Percentiles rank a stretch among this genome's conserved stretches.
Evolutionary conservation across 495 filamentous ascomycete species (phyloP).

Genomic region (Ramalina intermedia): DNA sequence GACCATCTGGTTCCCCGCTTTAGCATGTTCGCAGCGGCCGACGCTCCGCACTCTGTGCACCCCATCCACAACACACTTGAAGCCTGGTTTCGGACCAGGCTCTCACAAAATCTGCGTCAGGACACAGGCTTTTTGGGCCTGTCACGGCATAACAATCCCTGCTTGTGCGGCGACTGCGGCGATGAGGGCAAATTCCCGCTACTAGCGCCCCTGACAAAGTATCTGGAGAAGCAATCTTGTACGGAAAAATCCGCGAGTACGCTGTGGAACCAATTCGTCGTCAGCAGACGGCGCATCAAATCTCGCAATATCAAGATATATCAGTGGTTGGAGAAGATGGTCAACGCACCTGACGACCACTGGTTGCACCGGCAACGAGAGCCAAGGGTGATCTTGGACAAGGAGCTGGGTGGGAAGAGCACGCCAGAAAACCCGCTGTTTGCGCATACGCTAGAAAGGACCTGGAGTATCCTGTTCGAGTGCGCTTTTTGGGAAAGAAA

Average conservation of each 20-base stretch:
- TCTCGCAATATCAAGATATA: slow-evolving; percentile 3
- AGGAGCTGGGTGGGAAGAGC: background rate
- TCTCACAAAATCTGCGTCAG: slow-evolving; percentile 1
- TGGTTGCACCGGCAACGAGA: slow-evolving; percentile 5
- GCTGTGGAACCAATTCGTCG: slow-evolving; percentile 5
- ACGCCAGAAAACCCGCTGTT: slow-evolving; percentile 4
- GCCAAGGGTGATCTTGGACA: background rate
- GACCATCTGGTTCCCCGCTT: background rate
- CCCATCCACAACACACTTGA: background rate
- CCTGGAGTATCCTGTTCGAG: slow-evolving; percentile 3
- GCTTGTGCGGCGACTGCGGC: slow-evolving; percentile 4
- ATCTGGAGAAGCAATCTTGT: slow-evolving; percentile 1
- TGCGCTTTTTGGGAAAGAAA: background rate
- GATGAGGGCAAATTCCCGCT: slow-evolving; percentile 1
- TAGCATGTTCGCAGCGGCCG: slow-evolving; percentile 5
- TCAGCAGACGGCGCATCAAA: background rate
- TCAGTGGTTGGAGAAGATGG: slow-evolving; percentile 1
- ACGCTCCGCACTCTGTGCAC: background rate
- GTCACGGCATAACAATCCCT: background rate
- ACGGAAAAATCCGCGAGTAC: background rate
- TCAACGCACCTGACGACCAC: slow-evolving; percentile 3
- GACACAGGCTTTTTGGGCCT: slow-evolving; percentile 4
- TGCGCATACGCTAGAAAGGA: slow-evolving; percentile 4
- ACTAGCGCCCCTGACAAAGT: background rate
- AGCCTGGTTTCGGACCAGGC: background rate